Evolutionary conservation across 768 basidiomycete species (phyloP).

Genomic region (Calocybe gangraenosa): DNA sequence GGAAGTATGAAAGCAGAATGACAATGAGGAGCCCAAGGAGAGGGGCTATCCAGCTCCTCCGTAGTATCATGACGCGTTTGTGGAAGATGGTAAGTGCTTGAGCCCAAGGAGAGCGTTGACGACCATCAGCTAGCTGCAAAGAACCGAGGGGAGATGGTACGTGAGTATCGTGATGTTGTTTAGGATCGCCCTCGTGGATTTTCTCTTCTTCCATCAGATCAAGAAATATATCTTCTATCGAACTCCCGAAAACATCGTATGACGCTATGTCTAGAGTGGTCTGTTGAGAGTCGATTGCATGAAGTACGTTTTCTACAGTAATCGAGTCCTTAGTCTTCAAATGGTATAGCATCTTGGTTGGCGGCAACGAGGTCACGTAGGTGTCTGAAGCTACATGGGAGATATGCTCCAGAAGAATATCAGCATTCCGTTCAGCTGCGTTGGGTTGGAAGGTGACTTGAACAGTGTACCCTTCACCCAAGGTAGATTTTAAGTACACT

Average conservation of each 20-base stretch:
- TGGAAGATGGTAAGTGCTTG: conserved; percentile 58
- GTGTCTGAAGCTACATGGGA: conserved; percentile 33
- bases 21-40: conserved; percentile 40
- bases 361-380: conserved; percentile 30
- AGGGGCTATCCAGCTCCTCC: conserved; percentile 53
- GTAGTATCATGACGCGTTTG: conserved; percentile 49
- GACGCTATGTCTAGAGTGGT: conserved; percentile 27
- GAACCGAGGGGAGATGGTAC: conserved; percentile 17
- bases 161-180: neutral
- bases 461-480: conserved; percentile 57
- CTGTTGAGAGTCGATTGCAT: conserved; percentile 38
- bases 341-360: conserved; percentile 35
- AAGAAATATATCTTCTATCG: conserved; percentile 64
- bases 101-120: conserved; percentile 36
- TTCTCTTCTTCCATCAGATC: conserved; percentile 41
- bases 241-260: conserved; percentile 53
- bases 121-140: conserved; percentile 32
- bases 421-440: conserved; percentile 14
- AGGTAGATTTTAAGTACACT: conserved; percentile 50
- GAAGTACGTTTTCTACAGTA: conserved; percentile 43
- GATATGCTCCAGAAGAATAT: conserved; percentile 29
- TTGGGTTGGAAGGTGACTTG: conserved; percentile 33
- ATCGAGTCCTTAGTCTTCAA: conserved; percentile 46
- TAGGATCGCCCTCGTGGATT: conserved; percentile 13
- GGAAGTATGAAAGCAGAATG: conserved; percentile 1